Evolutionary conservation across 2,329 filamentous ascomycete genomes (phyloP), one percentile per base, ranked within the genome.

Genomic region (Phialophora macrospora): DNA sequence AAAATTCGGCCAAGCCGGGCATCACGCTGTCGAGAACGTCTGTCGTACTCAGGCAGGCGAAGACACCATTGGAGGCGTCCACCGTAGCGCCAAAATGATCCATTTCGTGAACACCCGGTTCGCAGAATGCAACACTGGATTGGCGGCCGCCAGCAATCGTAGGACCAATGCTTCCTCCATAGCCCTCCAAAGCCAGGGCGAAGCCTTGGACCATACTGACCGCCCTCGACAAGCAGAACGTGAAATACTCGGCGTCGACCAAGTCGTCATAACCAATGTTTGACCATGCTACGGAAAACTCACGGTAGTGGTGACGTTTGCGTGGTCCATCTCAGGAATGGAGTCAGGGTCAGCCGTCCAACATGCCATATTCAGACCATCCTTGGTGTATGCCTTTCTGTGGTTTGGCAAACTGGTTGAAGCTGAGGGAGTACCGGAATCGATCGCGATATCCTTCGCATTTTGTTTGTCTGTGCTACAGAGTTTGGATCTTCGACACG

Each of bases 1-100:
- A 32, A 17, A 26, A 54, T 26, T 54, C 51, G 26, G 51, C 51
- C 22, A 30, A n/a, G n/a, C 26, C 32, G 8, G 51, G 51, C 51
- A 54, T 54, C 9, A 54, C 22, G 11, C 26, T 54, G 51, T 14
- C 9, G 3, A 54, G 51, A 4, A 26, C 26, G 28, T 28, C 51
- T 22, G 12, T 55, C 4, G 51, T 55, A 55, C 26, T 32, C 14
- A 11, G 17, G 28, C n/a, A 55, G n/a, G 28, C 11, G n/a, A 55
- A 55, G 17, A 34, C n/a, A 28, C 34, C 28, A 28, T 55, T 17
- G n/a, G 28, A 34, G 4, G 28, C 52, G 28, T 55, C 52, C 52
- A 11, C 52, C 17, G 7, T 17, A 14, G 49, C 24, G 26, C 49
- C 49, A 28, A 52, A 52, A 24, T 52, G 28, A 52, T 30, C 22